Percentiles rank a stretch among this genome's conserved stretches.
phyloP scores from a whole-genome alignment of 768 basidiomycete species.

The Suillus weaverae region DNA sequence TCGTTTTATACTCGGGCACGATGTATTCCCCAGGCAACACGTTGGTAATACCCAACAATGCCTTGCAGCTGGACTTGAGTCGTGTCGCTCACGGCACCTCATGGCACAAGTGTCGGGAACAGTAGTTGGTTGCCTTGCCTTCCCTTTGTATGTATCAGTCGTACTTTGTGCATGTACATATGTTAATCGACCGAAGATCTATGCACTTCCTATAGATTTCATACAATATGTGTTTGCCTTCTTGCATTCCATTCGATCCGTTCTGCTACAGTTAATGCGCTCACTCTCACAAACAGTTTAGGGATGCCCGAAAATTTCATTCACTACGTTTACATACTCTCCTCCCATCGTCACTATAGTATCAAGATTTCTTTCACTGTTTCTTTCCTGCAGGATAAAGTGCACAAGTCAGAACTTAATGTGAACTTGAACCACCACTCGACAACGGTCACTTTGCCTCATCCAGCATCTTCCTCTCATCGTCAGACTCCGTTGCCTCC shows the following conservation, averaged over 20 bases:
- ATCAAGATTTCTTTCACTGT: neutral
- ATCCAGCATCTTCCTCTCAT: neutral
- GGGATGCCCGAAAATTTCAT: neutral
- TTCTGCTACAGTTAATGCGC: neutral
- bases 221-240: too few relatives aligned
- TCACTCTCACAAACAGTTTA: neutral
- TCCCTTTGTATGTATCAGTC: too few relatives aligned
- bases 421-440: neutral
- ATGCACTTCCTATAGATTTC: too few relatives aligned
- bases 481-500: neutral
- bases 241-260: neutral
- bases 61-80: neutral
- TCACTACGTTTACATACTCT: neutral
- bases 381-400: neutral
- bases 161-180: too few relatives aligned
- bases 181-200: too few relatives aligned
- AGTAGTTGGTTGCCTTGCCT: neutral
- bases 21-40: neutral
- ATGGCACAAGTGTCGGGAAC: neutral
- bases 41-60: neutral
- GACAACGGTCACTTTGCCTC: neutral
- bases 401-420: neutral
- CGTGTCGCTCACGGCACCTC: neutral
- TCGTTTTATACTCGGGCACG: accelerated
- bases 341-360: neutral